Base-by-base conservation (phyloP, 202 grass and related monocot genomes). In the Schoenoplectus triqueter region DNA sequence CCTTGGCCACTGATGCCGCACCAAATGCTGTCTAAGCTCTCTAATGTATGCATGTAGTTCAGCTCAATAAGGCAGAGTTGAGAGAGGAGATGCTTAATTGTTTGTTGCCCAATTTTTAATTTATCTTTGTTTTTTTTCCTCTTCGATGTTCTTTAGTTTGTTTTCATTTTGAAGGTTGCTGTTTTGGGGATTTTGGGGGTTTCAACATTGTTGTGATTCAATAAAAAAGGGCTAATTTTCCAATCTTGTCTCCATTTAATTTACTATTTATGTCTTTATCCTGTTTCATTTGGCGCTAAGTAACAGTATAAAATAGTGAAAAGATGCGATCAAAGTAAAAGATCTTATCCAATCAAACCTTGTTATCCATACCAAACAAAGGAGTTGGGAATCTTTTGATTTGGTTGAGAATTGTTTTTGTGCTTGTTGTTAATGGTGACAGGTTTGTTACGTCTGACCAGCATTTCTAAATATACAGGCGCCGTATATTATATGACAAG, bases 51-150 rank as follows among this genome's bases (percentile, higher is more conserved):
- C 54, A 60, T 78, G 81, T 66, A 69, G 48, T 10, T 83, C 15
- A 48, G 14, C 1, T 19, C 62, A 31, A 14, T 20, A 82, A 67
- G 18, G 42, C 44, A 52, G 60, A 67, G 62, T 61, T 66, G 80
- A 83, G 65, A 59, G 65, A 83, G 64, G 51, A 71, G 64, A 83
- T 48, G 64, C 65, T 83, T 66, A 31, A 67, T 68, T 83, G 65
- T 70, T 83, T 83, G 66, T n/a, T 83, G 5, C 81, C 81, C 49
- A 42, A 55, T 83, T 83, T 40, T 70, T 83, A 15, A 15, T 83
- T 41, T 31, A 13, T 82, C 11, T 67, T 64, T 77, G 0, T 47
- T 64, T 59, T 5, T 67, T 83, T 83, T 83, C 21, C 65, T 45
- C 31, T 78, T 78, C 61, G 39, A 45, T 70, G 1, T 83, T 5